Percentiles rank a stretch among this genome's conserved stretches.
Evolutionary conservation across 257 asterid genomes (phyloP).

Genomic region (Gardenia jasminoides): DNA sequence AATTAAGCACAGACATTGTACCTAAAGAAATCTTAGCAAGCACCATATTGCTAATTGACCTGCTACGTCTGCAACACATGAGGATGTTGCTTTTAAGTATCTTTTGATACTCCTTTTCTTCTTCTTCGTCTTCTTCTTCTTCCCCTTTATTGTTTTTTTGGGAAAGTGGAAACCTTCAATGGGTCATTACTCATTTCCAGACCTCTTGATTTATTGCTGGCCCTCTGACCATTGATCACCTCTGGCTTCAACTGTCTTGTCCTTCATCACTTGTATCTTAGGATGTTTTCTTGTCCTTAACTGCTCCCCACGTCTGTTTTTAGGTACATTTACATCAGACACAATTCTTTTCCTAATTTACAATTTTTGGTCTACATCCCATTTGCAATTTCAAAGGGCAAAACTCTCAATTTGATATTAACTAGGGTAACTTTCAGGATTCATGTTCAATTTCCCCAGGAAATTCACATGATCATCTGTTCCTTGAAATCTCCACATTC

Average conservation of each 20-base stretch:
- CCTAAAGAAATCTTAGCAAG: background rate
- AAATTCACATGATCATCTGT: background rate
- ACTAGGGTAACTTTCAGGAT: background rate
- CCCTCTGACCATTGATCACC: background rate
- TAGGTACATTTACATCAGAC: background rate
- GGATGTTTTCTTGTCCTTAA: background rate
- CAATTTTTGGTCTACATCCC: background rate
- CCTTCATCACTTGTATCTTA: background rate
- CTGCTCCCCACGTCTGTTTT: background rate
- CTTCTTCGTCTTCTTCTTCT: too few relatives aligned
- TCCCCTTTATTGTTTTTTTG: too few relatives aligned
- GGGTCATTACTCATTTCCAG: background rate
- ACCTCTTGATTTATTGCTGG: background rate
- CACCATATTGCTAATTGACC: background rate
- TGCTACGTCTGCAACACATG: background rate
- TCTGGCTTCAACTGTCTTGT: background rate
- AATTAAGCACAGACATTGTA: background rate
- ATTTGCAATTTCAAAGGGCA: background rate
- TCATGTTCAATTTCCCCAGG: background rate
- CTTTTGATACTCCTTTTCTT: background rate
- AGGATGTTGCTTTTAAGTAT: too few relatives aligned
- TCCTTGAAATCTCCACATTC: background rate
- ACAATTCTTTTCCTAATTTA: background rate
- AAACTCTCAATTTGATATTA: background rate
- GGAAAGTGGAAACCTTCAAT: background rate